A percentile compares a stretch with the other conserved stretches of the same genome.
These are phyloP conservation scores for Rubia tinctorum DNA, from an alignment of 305 asterid species.

Conservation along the genomic window DNA sequence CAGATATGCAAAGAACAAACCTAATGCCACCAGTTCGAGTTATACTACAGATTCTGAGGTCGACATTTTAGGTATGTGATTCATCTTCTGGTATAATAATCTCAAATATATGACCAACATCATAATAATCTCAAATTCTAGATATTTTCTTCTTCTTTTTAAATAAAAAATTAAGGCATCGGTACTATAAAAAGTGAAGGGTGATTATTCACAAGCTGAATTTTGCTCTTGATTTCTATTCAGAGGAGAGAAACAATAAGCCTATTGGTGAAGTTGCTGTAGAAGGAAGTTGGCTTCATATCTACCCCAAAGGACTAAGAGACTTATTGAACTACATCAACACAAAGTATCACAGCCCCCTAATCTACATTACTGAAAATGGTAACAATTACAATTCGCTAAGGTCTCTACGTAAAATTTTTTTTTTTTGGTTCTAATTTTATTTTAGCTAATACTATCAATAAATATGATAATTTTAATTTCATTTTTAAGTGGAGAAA, in stretches of 20 bases:
- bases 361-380: constrained; percentile 46
- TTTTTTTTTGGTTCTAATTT: too few species aligned
- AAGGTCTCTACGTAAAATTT: neutral
- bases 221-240: too few species aligned
- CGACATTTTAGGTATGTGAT: constrained; percentile 30
- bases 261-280: constrained; percentile 48
- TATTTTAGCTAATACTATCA: too few species aligned
- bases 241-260: constrained; percentile 32
- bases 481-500: neutral
- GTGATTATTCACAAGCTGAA: too few species aligned
- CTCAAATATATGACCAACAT: too few species aligned
- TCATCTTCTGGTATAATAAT: neutral
- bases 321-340: constrained; percentile 26
- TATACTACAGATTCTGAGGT: constrained; percentile 39
- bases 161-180: too few species aligned
- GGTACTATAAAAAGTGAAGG: too few species aligned
- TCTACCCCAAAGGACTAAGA: constrained; percentile 52
- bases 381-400: constrained; percentile 26
- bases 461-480: neutral
- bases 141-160: too few species aligned
- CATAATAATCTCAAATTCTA: too few species aligned
- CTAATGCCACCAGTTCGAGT: constrained; percentile 31
- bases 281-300: constrained; percentile 37
- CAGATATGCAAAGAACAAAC: constrained; percentile 37
- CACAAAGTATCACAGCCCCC: constrained; percentile 28